Evolutionary conservation across 352 stramenopile genomes (phyloP), one percentile per base, ranked within the genome.

Genomic region (Globisporangium okanoganense): DNA sequence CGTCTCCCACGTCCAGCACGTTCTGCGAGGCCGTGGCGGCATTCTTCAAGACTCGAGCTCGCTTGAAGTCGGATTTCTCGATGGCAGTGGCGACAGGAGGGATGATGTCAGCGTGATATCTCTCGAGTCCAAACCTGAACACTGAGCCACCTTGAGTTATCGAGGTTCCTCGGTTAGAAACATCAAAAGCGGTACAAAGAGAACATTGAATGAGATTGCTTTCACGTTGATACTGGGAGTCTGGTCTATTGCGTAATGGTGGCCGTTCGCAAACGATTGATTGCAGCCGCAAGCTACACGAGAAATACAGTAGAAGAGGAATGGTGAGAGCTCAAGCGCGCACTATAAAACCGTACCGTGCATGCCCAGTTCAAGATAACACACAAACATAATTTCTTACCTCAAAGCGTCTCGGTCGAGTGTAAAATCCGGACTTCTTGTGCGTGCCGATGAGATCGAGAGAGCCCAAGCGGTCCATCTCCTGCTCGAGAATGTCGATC

Each of bases 181-280:
- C 25, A 54, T 2, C 18, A 27, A 12, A 35, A 41, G 24, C 9
- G 24, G 48, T 27, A 22, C 2, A 9, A 36, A 16, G n/a, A 55
- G 24, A 54, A 2, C 2, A 10, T 22, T 25, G 18, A 16, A 3
- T 20, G 20, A 20, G 5, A 5, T 25, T 12, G 6, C 29, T 33
- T 33, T 14, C 24, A 24, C 27, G 29, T 24, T 14, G 10, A 16
- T 25, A 24, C 27, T 50, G 14, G 27, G 36, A 43, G 16, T 35
- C 13, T n/a, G 41, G 14, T 65, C 58, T 88, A 87, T 70, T 92
- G 79, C 8, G 64, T 88, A 51, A 92, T 78, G 24, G 71, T 85
- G 33, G 82, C 84, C 52, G 69, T 84, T 51, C 89, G 76, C n/a
- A 97, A 65, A 33, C 87, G 82, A 53, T 96, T 96, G 53, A 97